Evolutionary conservation across 208 protist genomes (phyloP).

Genomic region (Strigomonas galati): DNA sequence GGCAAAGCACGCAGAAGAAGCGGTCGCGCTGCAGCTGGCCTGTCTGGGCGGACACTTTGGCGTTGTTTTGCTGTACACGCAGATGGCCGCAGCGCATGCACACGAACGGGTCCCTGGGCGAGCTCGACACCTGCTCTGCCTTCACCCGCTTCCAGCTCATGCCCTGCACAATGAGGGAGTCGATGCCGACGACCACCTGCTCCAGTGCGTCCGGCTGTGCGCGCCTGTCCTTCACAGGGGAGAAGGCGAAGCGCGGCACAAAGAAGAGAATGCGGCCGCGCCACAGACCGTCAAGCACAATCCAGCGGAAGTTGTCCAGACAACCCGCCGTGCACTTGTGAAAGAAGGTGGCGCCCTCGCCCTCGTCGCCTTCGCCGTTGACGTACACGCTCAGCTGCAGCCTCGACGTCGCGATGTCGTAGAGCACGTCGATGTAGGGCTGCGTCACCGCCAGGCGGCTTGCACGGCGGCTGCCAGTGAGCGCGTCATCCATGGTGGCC

Average conservation of each 20-base stretch:
- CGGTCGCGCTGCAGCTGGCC: conserved; percentile 13
- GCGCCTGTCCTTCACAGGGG: not conserved
- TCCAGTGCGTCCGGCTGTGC: not conserved
- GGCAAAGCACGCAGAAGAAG: conserved; percentile 36
- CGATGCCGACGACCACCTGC: conserved; percentile 10
- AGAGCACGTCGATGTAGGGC: conserved; percentile 29
- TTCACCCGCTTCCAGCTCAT: conserved; percentile 20
- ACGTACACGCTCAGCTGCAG: conserved; percentile 43
- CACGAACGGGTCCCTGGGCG: conserved; percentile 22
- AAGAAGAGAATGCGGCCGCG: conserved; percentile 31
- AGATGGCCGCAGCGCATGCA: conserved; percentile 41
- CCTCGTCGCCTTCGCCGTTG: conserved; percentile 20
- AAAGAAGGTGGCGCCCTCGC: conserved; percentile 29
- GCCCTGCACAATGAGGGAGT: conserved; percentile 22
- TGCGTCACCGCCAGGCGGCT: conserved; percentile 18
- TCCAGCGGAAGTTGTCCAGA: conserved; percentile 47
- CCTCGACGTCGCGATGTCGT: conserved; percentile 23
- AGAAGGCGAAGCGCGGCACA: conserved; percentile 11
- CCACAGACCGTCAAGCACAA: conserved; percentile 38
- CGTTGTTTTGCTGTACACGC: conserved; percentile 14
- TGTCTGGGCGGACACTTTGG: conserved; percentile 15
- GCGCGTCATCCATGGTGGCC: conserved; percentile 5
- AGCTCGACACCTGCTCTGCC: conserved; percentile 1
- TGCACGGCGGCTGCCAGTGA: conserved; percentile 10
- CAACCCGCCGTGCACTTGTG: conserved; percentile 29